Base-by-base conservation (phyloP, 306 rosid genomes). In the Cicer chorassanicum region DNA sequence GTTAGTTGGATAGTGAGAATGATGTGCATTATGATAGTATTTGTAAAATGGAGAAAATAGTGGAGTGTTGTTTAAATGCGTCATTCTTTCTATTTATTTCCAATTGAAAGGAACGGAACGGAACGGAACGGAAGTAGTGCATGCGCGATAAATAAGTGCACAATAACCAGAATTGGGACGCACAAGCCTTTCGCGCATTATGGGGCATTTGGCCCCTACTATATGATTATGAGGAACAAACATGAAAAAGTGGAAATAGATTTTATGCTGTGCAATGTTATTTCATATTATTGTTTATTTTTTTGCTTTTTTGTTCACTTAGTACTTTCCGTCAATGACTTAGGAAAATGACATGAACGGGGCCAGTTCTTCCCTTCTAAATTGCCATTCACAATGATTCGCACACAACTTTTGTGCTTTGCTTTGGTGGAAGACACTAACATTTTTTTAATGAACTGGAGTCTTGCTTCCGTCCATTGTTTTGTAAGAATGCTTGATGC, bases 281-380 rank as follows among this genome's bases (percentile, higher is more conserved):
- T 24, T 24, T 24, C 4, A 24, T 24, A 24, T 24, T 24, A 24
- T 24, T 24, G 2, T 24, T 24, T 24, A 1, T 24, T 2, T 24
- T 24, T 24, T 24, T 21, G 1, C 21, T 63, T 63, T 63, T 56
- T 60, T 73, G 60, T 50, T 65, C 11, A 12, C 7, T 61, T 44
- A 1, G 44, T 57, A 1, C 68, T 46, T 63, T n/a, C n/a, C 45
- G 56, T 69, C 54, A 77, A 77, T 60, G 70, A 41, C 14, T 49
- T 41, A 19, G 82, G 73, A 50, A 62, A 62, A 63, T 9, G 72
- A 80, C 76, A 61, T 75, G 53, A 51, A 78, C 54, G 69, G 75
- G 77, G 73, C 54, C 67, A 68, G 11, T 41, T 77, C 61, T 8
- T 55, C 7, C 6, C 50, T 14, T 41, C 11, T 53, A 60, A 43